These are phyloP conservation scores for Kwoniella sp. DNA, from an alignment of 768 basidiomycete genomes.

Conservation along the genomic window DNA sequence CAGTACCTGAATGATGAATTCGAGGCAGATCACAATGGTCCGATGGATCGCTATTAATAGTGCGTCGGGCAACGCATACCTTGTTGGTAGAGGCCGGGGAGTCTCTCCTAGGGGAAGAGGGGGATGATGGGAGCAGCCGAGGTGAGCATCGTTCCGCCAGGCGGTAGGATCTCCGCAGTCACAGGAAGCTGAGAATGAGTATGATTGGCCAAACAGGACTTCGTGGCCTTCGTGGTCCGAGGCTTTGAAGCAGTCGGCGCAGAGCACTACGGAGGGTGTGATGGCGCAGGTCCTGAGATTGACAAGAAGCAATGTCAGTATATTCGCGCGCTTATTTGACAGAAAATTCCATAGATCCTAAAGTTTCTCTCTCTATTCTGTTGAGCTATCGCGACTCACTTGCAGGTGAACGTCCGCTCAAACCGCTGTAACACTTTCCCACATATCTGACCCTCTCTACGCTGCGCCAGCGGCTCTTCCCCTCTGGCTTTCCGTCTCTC, in stretches of 20 bases:
- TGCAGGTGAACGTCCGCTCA: conserved; percentile 51
- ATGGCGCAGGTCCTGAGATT: conserved; percentile 79
- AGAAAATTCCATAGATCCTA: too few species aligned
- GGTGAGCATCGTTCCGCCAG: conserved; percentile 63
- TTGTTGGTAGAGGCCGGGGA: conserved; percentile 59
- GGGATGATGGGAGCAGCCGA: conserved; percentile 76
- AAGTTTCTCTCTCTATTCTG: too few species aligned
- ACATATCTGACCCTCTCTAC: conserved; percentile 38
- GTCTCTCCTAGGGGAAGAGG: conserved; percentile 54
- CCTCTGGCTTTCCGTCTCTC: conserved; percentile 12
- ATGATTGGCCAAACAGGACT: conserved; percentile 89
- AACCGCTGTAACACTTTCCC: conserved; percentile 43
- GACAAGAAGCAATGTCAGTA: too few species aligned
- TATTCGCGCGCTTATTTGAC: too few species aligned
- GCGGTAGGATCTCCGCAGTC: conserved; percentile 92
- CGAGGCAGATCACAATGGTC: conserved; percentile 74
- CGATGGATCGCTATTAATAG: conserved; percentile 65
- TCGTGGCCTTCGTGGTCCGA: conserved; percentile 86
- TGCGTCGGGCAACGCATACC: conserved; percentile 64
- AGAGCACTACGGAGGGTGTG: conserved; percentile 87
- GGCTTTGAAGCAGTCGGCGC: conserved; percentile 83
- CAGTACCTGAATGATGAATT: conserved; percentile 79
- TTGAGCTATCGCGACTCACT: conserved; percentile 36
- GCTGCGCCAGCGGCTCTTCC: conserved; percentile 10
- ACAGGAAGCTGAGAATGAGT: conserved; percentile 76